Evolutionary conservation across 257 asterid species (phyloP).

Genomic region (Nicotiana undulata): DNA sequence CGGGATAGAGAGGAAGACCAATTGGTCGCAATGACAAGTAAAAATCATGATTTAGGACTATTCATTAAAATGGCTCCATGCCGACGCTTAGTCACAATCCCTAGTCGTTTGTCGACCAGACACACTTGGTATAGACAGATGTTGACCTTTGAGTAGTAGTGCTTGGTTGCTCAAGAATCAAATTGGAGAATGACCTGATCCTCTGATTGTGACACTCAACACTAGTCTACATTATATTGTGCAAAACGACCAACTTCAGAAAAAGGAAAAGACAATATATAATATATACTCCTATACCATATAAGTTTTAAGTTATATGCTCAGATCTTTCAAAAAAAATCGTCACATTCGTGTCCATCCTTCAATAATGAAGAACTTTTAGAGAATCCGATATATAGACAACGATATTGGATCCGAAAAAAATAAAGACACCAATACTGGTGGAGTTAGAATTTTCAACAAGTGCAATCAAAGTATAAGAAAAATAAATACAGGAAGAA

Average conservation of each 20-base stretch:
- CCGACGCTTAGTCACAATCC: conserved; percentile 5
- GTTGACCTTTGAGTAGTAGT: neutral
- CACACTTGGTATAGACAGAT: neutral
- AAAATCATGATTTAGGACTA: neutral
- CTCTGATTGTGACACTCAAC: neutral
- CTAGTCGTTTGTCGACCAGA: neutral
- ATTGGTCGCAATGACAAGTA: neutral
- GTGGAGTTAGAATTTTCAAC: too few relatives aligned
- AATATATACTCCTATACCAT: neutral
- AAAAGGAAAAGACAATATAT: neutral
- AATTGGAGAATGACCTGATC: neutral
- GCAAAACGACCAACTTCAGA: neutral
- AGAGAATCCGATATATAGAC: neutral
- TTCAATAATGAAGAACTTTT: neutral
- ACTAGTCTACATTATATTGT: neutral
- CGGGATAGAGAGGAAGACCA: neutral
- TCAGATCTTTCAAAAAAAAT: neutral
- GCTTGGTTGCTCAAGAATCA: neutral
- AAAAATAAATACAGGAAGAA: too few relatives aligned
- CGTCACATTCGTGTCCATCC: neutral
- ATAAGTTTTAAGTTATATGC: neutral
- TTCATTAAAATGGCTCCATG: neutral
- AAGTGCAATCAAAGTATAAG: too few relatives aligned
- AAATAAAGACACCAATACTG: neutral
- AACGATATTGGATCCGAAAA: too few relatives aligned